Base-by-base conservation (phyloP, 176 grass and related monocot species). In the Carex myosuroides region DNA sequence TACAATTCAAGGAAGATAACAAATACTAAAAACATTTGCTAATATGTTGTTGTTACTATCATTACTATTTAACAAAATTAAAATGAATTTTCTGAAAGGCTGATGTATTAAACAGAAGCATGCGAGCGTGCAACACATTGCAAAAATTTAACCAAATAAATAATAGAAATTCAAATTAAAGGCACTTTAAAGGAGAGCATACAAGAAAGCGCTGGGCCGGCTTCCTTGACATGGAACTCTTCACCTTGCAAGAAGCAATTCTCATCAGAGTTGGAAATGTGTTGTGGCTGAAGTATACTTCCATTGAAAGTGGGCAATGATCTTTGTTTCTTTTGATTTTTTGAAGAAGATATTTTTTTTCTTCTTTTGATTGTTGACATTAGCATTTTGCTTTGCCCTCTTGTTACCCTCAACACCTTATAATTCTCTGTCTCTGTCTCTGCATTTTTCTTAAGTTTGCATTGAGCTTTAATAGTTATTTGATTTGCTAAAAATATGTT, bases 211-310 rank as follows among this genome's bases (percentile, higher is more conserved):
- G 30, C 72, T 77, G 41, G 14, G 52, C 52, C 56, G 14, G 52
- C 52, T 78, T 78, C 44, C 13, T 55, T 78, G 44, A 53, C 16
- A 29, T 16, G 29, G 13, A 55, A 37, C 52, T 78, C 72, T 44
- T 78, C 61, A 1, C 61, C 18, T 55, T 77, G 72, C 32, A 37
- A 35, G 24, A 33, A 68, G 65, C 65, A 17, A 39, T 68, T 68
- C 14, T 70, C 37, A 37, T 70, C 37, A 37, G 37, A 21, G 37
- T 14, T 2, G 14, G 35, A 10, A 67, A 12, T 44, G 33, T 70
- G 68, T 70, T 70, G 37, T 70, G 68, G 37, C 68, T 70, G 37
- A 70, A 46, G 37, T 44, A 70, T 42, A 70, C 68, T 70, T 70
- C 68, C 8, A 17, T 69, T 39, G 65, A 32, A 39, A 69, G 65